A percentile compares a stretch with the other conserved stretches of the same genome.
Evolutionary conservation across 169 alveolate species (phyloP).

Genomic region (Eimeria falciformis): DNA sequence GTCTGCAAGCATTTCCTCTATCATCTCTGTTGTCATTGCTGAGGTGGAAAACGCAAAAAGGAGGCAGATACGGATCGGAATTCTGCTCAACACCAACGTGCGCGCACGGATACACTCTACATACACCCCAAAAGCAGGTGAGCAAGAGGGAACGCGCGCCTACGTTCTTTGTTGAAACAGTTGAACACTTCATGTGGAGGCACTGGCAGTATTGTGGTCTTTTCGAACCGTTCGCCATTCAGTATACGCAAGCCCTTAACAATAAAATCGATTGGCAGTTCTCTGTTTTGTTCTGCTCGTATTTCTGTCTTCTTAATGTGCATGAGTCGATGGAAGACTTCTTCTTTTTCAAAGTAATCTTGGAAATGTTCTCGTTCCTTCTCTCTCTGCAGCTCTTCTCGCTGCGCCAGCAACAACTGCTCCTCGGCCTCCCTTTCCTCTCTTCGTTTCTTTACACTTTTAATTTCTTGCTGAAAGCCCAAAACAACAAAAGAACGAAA

Average conservation of each 20-base stretch:
- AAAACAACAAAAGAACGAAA: background rate
- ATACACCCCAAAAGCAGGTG: background rate
- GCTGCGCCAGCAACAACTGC: slow-evolving; percentile 72
- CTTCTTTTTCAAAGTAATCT: slow-evolving; percentile 75
- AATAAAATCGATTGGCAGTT: slow-evolving; percentile 67
- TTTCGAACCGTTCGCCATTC: slow-evolving; percentile 66
- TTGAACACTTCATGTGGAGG: slow-evolving; percentile 76
- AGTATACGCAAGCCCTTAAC: slow-evolving; percentile 72
- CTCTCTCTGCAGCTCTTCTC: slow-evolving; percentile 75
- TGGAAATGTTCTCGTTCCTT: slow-evolving; percentile 73
- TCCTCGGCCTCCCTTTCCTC: slow-evolving; percentile 80
- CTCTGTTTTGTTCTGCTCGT: slow-evolving; percentile 72
- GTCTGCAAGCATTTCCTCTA: slow-evolving; percentile 66
- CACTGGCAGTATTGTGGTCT: slow-evolving; percentile 32
- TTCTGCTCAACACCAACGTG: background rate
- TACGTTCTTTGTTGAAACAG: slow-evolving; percentile 58
- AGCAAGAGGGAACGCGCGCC: background rate
- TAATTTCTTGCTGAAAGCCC: slow-evolving; percentile 72
- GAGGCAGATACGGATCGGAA: background rate
- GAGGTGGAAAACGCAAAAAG: background rate
- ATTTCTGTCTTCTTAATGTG: slow-evolving; percentile 66
- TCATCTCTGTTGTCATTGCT: slow-evolving; percentile 58
- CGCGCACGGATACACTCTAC: background rate
- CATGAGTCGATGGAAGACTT: slow-evolving; percentile 57
- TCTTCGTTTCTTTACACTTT: slow-evolving; percentile 69